Conservation (phyloP, 495 filamentous ascomycete species). For the Glarea lozoyensis region DNA sequence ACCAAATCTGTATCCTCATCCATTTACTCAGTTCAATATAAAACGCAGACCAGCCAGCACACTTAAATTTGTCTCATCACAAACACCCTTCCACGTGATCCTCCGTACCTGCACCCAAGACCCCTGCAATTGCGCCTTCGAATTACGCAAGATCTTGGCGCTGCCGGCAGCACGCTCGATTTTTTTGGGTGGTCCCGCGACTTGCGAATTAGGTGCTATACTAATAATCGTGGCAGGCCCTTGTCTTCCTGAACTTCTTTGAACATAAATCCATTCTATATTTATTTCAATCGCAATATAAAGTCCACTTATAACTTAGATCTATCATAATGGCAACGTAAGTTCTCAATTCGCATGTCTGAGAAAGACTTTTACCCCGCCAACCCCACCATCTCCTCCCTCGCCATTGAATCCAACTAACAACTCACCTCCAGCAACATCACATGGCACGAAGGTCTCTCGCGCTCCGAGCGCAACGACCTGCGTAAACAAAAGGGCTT, state of each 20-base stretch:
- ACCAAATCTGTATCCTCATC: too few species aligned
- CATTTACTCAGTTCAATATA: too few species aligned
- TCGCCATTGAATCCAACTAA: conserved; percentile 3
- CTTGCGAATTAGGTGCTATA: too few species aligned
- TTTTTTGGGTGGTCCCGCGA: too few species aligned
- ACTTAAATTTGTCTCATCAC: too few species aligned
- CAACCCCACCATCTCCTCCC: conserved; percentile 11
- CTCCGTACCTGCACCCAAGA: too few species aligned
- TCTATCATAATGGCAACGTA: conserved; percentile 24
- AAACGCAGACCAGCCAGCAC: too few species aligned
- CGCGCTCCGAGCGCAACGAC: conserved; percentile 70
- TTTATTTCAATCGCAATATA: neutral
- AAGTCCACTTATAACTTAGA: conserved; percentile 2
- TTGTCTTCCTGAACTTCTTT: neutral
- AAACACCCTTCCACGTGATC: too few species aligned
- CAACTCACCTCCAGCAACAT: conserved; percentile 67
- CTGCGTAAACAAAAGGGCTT: conserved; percentile 79
- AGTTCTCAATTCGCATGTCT: conserved; percentile 3
- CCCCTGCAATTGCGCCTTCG: too few species aligned
- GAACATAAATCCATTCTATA: neutral
- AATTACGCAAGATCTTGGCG: too few species aligned
- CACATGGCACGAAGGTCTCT: conserved; percentile 91
- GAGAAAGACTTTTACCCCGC: conserved; percentile 10
- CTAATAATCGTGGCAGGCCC: too few species aligned
- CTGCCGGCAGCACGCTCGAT: too few species aligned